Evolutionary conservation across 352 stramenopile species (phyloP).

Genomic region (Globisporangium solare): DNA sequence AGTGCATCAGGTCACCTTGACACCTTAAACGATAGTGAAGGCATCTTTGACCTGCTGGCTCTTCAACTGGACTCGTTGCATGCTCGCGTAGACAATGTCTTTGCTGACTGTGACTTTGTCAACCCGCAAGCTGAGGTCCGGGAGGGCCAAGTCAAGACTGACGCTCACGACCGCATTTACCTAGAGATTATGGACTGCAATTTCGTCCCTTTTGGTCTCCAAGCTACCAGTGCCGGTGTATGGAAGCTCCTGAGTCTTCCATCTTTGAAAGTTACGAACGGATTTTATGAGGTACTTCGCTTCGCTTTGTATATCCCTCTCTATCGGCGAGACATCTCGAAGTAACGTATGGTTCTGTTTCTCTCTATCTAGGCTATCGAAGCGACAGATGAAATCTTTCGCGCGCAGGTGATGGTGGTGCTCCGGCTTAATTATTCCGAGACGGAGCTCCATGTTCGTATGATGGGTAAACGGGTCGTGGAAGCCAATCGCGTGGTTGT

Average conservation of each 20-base stretch:
- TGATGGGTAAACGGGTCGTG: slow-evolving; percentile 5
- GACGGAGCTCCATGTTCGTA: not conserved
- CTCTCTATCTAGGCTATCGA: not conserved
- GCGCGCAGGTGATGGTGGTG: not conserved
- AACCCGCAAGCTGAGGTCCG: not conserved
- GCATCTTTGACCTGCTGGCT: slow-evolving; percentile 3
- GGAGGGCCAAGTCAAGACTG: slow-evolving; percentile 2
- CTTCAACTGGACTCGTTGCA: not conserved
- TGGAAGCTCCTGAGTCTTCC: slow-evolving; percentile 7
- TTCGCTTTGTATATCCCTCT: not conserved
- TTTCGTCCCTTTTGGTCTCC: slow-evolving; percentile 1
- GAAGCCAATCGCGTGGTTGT: slow-evolving; percentile 6
- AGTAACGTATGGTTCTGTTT: not conserved
- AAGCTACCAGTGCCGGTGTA: not conserved
- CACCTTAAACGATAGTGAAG: not conserved
- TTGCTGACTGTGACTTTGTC: not conserved
- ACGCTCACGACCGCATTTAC: not conserved
- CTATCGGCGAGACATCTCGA: too few species aligned
- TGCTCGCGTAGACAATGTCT: not conserved
- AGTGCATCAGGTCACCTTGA: not conserved
- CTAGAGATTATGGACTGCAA: slow-evolving; percentile 7
- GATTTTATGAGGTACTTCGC: slow-evolving; percentile 6
- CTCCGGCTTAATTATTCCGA: not conserved
- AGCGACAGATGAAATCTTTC: not conserved
- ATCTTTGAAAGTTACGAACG: not conserved